Percentiles rank a stretch among this genome's conserved stretches.
These are phyloP conservation scores for Ambrosia hybrid DNA, from an alignment of 140 eudicot genomes.

Conservation along the genomic window DNA sequence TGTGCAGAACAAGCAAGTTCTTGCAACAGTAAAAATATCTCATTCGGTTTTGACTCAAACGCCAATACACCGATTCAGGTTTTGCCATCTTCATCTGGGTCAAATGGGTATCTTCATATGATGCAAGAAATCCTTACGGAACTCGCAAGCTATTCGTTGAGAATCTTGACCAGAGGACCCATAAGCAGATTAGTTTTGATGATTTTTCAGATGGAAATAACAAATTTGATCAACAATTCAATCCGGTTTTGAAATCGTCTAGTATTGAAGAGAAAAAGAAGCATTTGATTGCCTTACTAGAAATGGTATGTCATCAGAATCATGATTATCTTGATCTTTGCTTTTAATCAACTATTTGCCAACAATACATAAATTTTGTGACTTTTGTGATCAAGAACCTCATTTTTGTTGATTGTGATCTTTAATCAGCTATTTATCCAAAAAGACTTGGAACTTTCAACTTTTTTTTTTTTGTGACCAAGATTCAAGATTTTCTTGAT, in stretches of 20 bases:
- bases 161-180: constrained; percentile 36
- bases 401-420: background rate
- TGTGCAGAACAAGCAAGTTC: constrained; percentile 49
- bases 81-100: constrained; percentile 47
- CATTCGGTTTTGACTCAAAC: constrained; percentile 44
- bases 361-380: background rate
- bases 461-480: background rate
- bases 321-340: constrained; percentile 1
- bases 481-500: constrained; percentile 11
- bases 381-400: background rate
- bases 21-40: constrained; percentile 38
- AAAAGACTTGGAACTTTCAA: background rate
- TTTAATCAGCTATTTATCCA: background rate
- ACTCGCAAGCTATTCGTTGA: constrained; percentile 59
- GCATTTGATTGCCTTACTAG: constrained; percentile 60
- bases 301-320: constrained; percentile 40
- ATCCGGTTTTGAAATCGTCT: constrained; percentile 22
- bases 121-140: constrained; percentile 88
- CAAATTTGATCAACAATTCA: constrained; percentile 18
- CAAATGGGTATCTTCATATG: constrained; percentile 48
- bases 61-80: constrained; percentile 37
- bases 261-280: constrained; percentile 52
- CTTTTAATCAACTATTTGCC: background rate
- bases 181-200: constrained; percentile 20
- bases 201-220: constrained; percentile 28